These are phyloP conservation scores for Penstemon barbatus DNA, from an alignment of 257 asterid genomes.

Conservation along the genomic window DNA sequence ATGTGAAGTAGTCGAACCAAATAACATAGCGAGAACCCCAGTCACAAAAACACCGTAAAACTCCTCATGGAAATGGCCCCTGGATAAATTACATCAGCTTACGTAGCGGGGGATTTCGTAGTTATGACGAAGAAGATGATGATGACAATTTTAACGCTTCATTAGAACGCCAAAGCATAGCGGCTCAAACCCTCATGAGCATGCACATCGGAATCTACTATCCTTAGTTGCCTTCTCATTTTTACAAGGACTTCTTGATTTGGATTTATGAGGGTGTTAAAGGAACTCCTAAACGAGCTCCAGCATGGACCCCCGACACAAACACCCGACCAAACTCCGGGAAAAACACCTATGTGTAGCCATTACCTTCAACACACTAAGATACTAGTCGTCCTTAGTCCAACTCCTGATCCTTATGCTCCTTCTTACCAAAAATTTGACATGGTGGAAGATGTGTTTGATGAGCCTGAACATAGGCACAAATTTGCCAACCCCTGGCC, in stretches of 20 bases:
- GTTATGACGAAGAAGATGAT: conserved; percentile 39
- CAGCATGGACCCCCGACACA: conserved; percentile 81
- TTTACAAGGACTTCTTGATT: conserved; percentile 75
- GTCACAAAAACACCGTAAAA: conserved; percentile 40
- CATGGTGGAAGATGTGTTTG: conserved; percentile 54
- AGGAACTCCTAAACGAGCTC: conserved; percentile 73
- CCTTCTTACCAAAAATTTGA: conserved; percentile 53
- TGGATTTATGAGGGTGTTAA: conserved; percentile 79
- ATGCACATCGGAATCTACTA: conserved; percentile 49
- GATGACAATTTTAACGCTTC: conserved; percentile 69
- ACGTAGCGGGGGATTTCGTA: conserved; percentile 42
- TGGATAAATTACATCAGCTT: conserved; percentile 59
- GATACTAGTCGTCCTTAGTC: conserved; percentile 42
- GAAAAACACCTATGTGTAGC: conserved; percentile 34
- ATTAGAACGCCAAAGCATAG: conserved; percentile 48
- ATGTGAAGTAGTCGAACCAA: conserved; percentile 68
- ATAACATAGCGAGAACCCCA: conserved; percentile 56
- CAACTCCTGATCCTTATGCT: conserved; percentile 35
- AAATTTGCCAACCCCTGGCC: conserved; percentile 84
- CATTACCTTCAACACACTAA: conserved; percentile 35
- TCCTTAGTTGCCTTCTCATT: conserved; percentile 76
- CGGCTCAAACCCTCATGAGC: conserved; percentile 47
- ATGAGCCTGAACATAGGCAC: conserved; percentile 57
- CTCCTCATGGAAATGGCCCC: conserved; percentile 41
- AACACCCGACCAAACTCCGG: conserved; percentile 55